phyloP scores from a whole-genome alignment of 164 flowering plant genomes.

The Santalum album region DNA sequence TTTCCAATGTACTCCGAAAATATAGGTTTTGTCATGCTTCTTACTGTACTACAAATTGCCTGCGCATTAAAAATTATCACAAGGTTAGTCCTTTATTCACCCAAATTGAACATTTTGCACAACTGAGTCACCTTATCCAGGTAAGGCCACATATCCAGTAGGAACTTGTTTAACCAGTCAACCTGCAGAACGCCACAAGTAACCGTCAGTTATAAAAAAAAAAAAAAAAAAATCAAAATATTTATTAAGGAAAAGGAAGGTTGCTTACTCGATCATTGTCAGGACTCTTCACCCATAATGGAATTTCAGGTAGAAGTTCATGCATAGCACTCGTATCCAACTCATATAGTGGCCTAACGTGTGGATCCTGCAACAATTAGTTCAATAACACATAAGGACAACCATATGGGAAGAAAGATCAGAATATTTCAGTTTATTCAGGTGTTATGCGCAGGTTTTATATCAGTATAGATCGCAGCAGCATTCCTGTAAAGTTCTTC shows the following conservation, averaged over 20 bases:
- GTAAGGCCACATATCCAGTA: conserved; percentile 71
- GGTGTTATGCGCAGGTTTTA: too few species aligned
- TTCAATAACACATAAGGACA: neutral
- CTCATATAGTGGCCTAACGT: conserved; percentile 36
- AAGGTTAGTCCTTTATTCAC: neutral
- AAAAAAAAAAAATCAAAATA: neutral
- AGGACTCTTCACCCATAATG: conserved; percentile 71
- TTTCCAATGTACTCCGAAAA: conserved; percentile 65
- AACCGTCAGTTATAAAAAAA: neutral
- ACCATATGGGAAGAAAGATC: too few species aligned
- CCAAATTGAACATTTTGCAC: neutral
- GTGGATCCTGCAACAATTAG: conserved; percentile 44
- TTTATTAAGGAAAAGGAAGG: too few species aligned
- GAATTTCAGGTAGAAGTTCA: conserved; percentile 60
- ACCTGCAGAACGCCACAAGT: conserved; percentile 37
- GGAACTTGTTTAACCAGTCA: conserved; percentile 77
- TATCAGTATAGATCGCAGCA: too few species aligned
- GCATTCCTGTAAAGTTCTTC: too few species aligned
- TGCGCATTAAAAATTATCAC: conserved; percentile 13
- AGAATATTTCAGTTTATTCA: too few species aligned
- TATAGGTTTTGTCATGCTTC: conserved; percentile 39
- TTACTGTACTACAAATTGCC: conserved; percentile 55
- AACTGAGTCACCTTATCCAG: conserved; percentile 46
- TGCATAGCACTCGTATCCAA: conserved; percentile 32
- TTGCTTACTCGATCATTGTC: conserved; percentile 68